These are phyloP conservation scores for Lentinula edodes DNA, from an alignment of 768 basidiomycete genomes.

Conservation along the genomic window DNA sequence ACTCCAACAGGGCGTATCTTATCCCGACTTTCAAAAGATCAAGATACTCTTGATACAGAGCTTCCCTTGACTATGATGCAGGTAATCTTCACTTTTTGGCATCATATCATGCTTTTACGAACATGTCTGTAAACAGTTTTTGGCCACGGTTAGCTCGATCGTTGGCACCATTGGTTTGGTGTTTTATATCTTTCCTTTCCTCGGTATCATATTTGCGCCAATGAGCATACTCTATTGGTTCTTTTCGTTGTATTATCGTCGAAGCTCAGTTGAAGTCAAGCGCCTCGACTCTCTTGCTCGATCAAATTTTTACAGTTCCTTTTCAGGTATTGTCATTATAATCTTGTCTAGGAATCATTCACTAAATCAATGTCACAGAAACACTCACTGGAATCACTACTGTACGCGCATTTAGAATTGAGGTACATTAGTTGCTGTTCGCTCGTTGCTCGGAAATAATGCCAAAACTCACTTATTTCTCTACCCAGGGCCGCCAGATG, in stretches of 20 bases:
- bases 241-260: slow-evolving; percentile 51
- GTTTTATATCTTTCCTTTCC: slow-evolving; percentile 62
- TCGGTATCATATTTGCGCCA: slow-evolving; percentile 60
- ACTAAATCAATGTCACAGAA: slow-evolving; percentile 28
- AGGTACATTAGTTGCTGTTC: slow-evolving; percentile 26
- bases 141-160: slow-evolving; percentile 1
- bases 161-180: slow-evolving; percentile 29
- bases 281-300: slow-evolving; percentile 59
- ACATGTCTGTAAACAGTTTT: neutral
- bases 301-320: slow-evolving; percentile 52
- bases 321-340: slow-evolving; percentile 36
- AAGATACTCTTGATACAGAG: slow-evolving; percentile 50
- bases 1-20: slow-evolving; percentile 42
- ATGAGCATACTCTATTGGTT: slow-evolving; percentile 47
- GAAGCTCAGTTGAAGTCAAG: slow-evolving; percentile 59
- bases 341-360: neutral
- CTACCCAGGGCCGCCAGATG: slow-evolving; percentile 39
- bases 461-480: neutral
- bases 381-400: slow-evolving; percentile 60
- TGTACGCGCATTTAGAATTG: slow-evolving; percentile 53
- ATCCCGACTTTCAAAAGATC: slow-evolving; percentile 56
- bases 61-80: slow-evolving; percentile 42
- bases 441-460: neutral
- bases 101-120: neutral
- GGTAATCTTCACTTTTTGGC: slow-evolving; percentile 20